phyloP scores from a whole-genome alignment of 2,329 filamentous ascomycete species.

The Hymenotorrendiella dingleyae region DNA sequence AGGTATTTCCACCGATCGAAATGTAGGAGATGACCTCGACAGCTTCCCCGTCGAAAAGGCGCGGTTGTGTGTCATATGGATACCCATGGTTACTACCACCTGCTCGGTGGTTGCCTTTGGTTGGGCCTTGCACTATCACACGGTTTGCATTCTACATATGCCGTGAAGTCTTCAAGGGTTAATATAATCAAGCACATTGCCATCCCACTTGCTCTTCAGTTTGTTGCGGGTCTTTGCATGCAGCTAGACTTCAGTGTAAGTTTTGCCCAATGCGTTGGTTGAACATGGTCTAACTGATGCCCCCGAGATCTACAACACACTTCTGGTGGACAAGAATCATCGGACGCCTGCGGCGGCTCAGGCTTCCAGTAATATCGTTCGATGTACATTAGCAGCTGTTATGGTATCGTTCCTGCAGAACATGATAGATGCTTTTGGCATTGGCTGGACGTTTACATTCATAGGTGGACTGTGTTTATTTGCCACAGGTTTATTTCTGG shows the following conservation, averaged over 20 bases:
- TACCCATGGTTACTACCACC: neutral
- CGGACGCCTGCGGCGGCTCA: slow-evolving; percentile 2
- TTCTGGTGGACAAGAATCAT: slow-evolving; percentile 8
- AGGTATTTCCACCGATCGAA: slow-evolving; percentile 1
- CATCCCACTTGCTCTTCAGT: slow-evolving; percentile 9
- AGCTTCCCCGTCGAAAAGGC: slow-evolving; percentile 10
- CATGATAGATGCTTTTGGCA: slow-evolving; percentile 10
- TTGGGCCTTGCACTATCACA: slow-evolving; percentile 4
- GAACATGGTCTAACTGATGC: no score
- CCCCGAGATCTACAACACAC: slow-evolving; percentile 6
- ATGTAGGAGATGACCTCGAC: slow-evolving; percentile 1
- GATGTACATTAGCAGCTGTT: slow-evolving; percentile 4
- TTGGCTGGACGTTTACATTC: slow-evolving; percentile 14
- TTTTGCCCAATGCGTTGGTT: no score
- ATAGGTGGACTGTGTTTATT: slow-evolving; percentile 4
- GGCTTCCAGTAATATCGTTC: slow-evolving; percentile 7
- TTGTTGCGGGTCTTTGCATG: slow-evolving; percentile 3
- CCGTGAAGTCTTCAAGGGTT: neutral
- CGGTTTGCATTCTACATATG: neutral
- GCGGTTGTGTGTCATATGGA: slow-evolving; percentile 3
- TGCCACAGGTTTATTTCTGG: no score
- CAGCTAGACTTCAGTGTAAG: slow-evolving; percentile 6
- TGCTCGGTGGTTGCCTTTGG: slow-evolving; percentile 5
- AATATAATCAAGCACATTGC: slow-evolving; percentile 4
- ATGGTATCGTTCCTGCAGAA: slow-evolving; percentile 4